Base-by-base conservation (phyloP, 495 filamentous ascomycete genomes). In the Hyaloscypha finlandica region DNA sequence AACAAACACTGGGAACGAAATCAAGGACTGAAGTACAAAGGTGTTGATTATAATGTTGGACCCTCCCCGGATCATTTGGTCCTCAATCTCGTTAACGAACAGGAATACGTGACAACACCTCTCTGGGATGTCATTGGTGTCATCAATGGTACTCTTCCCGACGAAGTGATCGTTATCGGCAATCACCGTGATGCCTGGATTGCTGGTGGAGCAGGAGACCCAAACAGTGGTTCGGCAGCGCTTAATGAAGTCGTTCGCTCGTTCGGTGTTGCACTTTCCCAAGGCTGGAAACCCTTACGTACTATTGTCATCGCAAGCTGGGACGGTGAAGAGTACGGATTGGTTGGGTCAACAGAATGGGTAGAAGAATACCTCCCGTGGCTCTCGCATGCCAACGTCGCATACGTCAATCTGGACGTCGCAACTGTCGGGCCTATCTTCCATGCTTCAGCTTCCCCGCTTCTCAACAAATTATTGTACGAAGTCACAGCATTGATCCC, bases 151-250 rank as follows among this genome's bases (percentile, higher is more conserved):
- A 89, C 86, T 9, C 87, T 97, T 61, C 81, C 87, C 1, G 89
- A 93, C 63, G 94, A 97, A 73, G 93, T 96, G 12, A 83, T 97
- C 57, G 83, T 99, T 8, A 78, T 98, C n/a, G 96, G 96, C 16
- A 98, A 98, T 73, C 95, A 99, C 74, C 89, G 94, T 16, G 95
- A 99, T 79, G 92, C 93, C 0, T 97, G 93, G 93, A 88, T 96
- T 74, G 91, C 90, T 9, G 92, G 93, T 59, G 93, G 93, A 4
- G 92, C 92, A 39, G 89, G 86, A 8, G 93, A 97, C 73, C 93
- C 95, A 1, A 95, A 94, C 69, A 91, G 89, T 71, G 96, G 95
- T 11, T 97, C 93, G 1, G 94, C 96, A 1, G 88, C 94, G 6
- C 82, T 98, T 70, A 85, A 97, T 56, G 96, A 99, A 75, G 87